These are phyloP conservation scores for Oxyria digyna DNA, from an alignment of 148 eudicot species.

Conservation along the genomic window DNA sequence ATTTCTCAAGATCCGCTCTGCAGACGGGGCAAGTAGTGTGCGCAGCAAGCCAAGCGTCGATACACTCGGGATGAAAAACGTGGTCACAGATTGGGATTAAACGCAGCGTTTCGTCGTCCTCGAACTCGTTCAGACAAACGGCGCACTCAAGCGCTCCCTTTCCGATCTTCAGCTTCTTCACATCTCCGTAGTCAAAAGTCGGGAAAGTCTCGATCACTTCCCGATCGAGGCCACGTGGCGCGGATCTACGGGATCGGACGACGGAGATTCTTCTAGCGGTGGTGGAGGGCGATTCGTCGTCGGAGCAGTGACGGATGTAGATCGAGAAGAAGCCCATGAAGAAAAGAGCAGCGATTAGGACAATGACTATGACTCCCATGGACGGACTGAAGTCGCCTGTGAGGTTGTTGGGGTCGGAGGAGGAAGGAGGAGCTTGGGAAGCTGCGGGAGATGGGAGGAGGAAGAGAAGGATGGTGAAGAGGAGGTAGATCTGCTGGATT, in stretches of 20 bases:
- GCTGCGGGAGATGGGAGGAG: conserved; percentile 14
- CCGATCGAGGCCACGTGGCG: conserved; percentile 31
- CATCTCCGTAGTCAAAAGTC: conserved; percentile 25
- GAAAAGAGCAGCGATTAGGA: conserved; percentile 46
- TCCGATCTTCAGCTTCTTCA: conserved; percentile 32
- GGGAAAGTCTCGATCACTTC: conserved; percentile 33
- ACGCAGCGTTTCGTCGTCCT: conserved; percentile 42
- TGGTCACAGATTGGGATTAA: conserved; percentile 45
- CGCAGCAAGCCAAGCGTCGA: conserved; percentile 29
- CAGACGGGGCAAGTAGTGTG: conserved; percentile 43
- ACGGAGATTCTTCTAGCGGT: neutral
- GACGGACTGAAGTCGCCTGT: conserved; percentile 38
- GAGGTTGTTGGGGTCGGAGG: neutral
- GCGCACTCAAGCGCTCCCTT: conserved; percentile 54
- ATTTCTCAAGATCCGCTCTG: conserved; percentile 13
- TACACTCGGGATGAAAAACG: conserved; percentile 45
- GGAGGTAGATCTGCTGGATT: neutral
- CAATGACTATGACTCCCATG: conserved; percentile 41
- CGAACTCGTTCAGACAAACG: conserved; percentile 47
- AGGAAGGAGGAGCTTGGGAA: conserved; percentile 3
- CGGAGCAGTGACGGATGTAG: conserved; percentile 58
- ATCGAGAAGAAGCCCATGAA: conserved; percentile 69
- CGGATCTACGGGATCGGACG: conserved; percentile 13
- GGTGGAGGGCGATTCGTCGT: conserved; percentile 1
- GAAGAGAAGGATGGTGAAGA: neutral